Evolutionary conservation across 169 alveolate species (phyloP).

Genomic region (Plasmodium fragile): DNA sequence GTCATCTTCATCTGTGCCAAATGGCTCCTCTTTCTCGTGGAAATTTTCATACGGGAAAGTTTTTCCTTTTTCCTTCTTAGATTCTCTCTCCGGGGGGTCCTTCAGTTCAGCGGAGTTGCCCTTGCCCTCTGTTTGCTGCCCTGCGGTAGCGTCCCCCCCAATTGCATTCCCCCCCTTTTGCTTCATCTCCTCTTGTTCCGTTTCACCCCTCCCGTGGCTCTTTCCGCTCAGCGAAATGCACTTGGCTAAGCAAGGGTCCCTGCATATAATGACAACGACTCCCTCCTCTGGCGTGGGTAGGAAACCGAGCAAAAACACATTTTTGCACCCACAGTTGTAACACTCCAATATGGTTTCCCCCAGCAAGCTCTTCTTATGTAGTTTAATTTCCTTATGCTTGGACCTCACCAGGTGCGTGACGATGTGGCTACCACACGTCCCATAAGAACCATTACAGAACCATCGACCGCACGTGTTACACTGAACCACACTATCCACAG

Average conservation of each 20-base stretch:
- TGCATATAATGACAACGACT: constrained; percentile 83
- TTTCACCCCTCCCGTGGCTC: not conserved
- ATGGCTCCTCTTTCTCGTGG: not conserved
- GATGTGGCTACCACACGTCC: constrained; percentile 85
- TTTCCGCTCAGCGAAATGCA: constrained; percentile 21
- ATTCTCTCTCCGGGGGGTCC: not conserved
- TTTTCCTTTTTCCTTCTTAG: not conserved
- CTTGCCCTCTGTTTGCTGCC: not conserved
- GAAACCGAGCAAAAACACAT: constrained; percentile 87
- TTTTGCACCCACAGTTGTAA: constrained; percentile 86
- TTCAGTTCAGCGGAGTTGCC: not conserved
- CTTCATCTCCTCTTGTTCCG: not conserved
- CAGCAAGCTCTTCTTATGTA: constrained; percentile 86
- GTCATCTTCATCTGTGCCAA: not conserved
- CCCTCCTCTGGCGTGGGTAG: constrained; percentile 85
- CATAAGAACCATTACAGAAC: constrained; percentile 86
- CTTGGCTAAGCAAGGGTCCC: constrained; percentile 76
- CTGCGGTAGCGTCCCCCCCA: not conserved
- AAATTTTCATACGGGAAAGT: not conserved
- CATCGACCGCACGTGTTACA: constrained; percentile 85
- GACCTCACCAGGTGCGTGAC: constrained; percentile 88
- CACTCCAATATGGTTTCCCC: constrained; percentile 91
- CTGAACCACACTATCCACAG: constrained; percentile 81
- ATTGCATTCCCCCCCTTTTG: not conserved
- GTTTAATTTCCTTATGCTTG: constrained; percentile 85